Conservation (phyloP, 805 yeast species). For the Sungouiozyma ichnusensis region DNA sequence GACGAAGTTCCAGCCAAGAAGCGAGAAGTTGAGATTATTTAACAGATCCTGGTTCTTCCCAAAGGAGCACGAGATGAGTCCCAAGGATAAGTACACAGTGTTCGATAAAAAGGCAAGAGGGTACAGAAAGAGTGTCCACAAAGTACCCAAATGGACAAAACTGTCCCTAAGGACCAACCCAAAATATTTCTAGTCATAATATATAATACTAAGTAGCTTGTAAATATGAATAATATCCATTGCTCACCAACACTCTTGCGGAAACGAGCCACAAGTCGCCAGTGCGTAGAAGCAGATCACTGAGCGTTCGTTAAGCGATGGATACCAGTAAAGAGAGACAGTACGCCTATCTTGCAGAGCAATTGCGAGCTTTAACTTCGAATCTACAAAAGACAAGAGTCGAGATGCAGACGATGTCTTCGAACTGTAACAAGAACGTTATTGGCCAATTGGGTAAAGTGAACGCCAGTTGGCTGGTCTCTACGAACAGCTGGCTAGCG, state of each 20-base stretch:
- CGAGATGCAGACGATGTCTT: slow-evolving; percentile 22
- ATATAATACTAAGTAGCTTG: no score
- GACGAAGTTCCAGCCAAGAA: slow-evolving; percentile 20
- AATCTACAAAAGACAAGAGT: slow-evolving; percentile 19
- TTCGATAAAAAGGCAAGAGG: slow-evolving; percentile 64
- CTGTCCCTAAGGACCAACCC: slow-evolving; percentile 73
- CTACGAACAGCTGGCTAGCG: slow-evolving; percentile 22
- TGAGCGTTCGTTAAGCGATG: no score
- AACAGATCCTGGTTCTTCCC: slow-evolving; percentile 45
- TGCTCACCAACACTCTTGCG: no score
- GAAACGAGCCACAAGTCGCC: no score
- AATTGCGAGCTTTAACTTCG: slow-evolving; percentile 17
- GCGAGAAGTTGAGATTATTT: slow-evolving; percentile 17
- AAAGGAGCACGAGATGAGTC: slow-evolving; percentile 66
- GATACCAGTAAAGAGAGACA: slow-evolving; percentile 23
- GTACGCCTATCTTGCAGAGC: slow-evolving; percentile 24
- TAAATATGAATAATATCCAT: no score
- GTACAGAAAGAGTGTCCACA: slow-evolving; percentile 82
- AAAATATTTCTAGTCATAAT: slow-evolving; percentile 40
- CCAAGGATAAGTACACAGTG: slow-evolving; percentile 79
- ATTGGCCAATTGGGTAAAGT: slow-evolving; percentile 26
- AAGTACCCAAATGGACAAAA: slow-evolving; percentile 89
- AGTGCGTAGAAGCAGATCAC: no score
- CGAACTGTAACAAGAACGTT: slow-evolving; percentile 23
- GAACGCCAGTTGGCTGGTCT: slow-evolving; percentile 26